These are phyloP conservation scores for Kodamaea anthophila DNA, from an alignment of 1,139 yeast genomes.

Conservation along the genomic window DNA sequence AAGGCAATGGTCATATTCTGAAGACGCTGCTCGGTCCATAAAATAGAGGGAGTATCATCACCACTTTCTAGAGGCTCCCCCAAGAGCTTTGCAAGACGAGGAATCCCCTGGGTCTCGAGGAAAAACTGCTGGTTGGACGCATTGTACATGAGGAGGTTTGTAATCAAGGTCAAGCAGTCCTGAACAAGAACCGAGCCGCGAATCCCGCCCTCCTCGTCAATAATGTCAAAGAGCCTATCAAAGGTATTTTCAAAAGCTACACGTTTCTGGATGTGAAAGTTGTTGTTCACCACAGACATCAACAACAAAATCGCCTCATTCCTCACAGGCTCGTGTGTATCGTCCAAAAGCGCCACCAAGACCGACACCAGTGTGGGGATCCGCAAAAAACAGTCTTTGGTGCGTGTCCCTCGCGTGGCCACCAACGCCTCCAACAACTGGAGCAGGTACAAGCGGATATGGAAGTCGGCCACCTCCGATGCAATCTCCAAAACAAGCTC, in stretches of 20 bases:
- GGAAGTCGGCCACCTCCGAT: conserved; percentile 56
- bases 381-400: conserved; percentile 67
- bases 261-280: conserved; percentile 81
- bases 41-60: conserved; percentile 25
- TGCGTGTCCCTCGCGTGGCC: conserved; percentile 65
- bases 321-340: conserved; percentile 79
- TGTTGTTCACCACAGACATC: conserved; percentile 75
- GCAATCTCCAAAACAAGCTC: conserved; percentile 50
- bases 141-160: conserved; percentile 71
- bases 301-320: conserved; percentile 82
- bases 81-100: conserved; percentile 55
- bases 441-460: conserved; percentile 69
- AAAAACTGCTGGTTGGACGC: conserved; percentile 88
- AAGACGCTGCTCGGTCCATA: conserved; percentile 68
- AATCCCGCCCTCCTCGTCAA: conserved; percentile 84
- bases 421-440: conserved; percentile 83
- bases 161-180: conserved; percentile 74
- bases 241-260: conserved; percentile 95
- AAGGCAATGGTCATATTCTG: conserved; percentile 61
- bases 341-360: conserved; percentile 63
- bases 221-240: conserved; percentile 69
- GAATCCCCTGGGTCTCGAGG: conserved; percentile 75
- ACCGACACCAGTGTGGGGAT: conserved; percentile 79
- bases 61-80: conserved; percentile 54
- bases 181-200: conserved; percentile 87